Conservation (phyloP, 495 filamentous ascomycete species). For the Aspergillus kassunensis region DNA sequence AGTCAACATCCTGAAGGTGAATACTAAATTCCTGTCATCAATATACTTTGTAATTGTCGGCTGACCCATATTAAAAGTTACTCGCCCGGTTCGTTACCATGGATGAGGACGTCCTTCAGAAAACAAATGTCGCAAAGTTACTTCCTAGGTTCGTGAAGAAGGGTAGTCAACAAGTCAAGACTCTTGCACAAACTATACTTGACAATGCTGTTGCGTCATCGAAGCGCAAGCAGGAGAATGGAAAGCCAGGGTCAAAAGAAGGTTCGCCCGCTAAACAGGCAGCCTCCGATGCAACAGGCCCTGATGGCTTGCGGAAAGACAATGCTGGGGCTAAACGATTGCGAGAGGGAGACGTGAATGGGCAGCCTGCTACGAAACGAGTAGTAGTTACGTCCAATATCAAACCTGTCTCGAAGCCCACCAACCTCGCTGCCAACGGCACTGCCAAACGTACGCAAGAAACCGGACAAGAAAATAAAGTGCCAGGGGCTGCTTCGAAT, state of each 20-base stretch:
- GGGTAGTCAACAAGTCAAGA: conserved; percentile 59
- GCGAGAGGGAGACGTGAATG: conserved; percentile 39
- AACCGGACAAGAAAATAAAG: conserved; percentile 30
- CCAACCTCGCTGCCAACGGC: conserved; percentile 19
- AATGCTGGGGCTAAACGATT: conserved; percentile 44
- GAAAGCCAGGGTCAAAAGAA: conserved; percentile 29
- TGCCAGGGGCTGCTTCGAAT: conserved; percentile 23
- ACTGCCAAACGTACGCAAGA: conserved; percentile 21
- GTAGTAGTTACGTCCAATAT: conserved; percentile 32
- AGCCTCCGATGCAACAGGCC: conserved; percentile 20
- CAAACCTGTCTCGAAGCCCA: conserved; percentile 23
- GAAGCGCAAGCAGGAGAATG: conserved; percentile 45
- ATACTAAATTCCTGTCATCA: background rate
- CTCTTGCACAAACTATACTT: conserved; percentile 52
- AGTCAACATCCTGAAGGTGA: conserved; percentile 59
- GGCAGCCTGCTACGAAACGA: conserved; percentile 37
- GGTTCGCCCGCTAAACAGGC: conserved; percentile 29
- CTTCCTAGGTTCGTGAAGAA: conserved; percentile 61
- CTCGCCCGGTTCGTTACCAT: conserved; percentile 61
- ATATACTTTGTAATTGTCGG: background rate
- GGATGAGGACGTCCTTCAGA: conserved; percentile 57
- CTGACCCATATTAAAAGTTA: conserved; percentile 39
- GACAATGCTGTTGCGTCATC: conserved; percentile 53
- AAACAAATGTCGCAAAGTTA: conserved; percentile 63
- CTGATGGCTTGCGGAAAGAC: conserved; percentile 25